These are phyloP conservation scores for Agrostemma githago DNA, from an alignment of 148 eudicot species.

Conservation along the genomic window DNA sequence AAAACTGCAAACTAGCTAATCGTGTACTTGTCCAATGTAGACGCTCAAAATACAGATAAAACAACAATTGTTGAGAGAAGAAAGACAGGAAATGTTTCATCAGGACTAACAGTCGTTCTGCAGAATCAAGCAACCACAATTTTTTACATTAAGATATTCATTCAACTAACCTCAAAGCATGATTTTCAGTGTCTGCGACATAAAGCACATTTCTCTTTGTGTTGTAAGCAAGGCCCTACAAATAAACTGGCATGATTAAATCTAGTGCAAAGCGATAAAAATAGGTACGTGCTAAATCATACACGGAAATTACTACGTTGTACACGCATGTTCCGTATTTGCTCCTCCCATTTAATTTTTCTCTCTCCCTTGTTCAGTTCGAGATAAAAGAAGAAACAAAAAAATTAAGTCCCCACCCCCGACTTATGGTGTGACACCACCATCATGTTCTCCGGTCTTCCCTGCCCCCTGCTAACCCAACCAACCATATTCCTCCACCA, in stretches of 20 bases:
- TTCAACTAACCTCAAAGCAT: constrained; percentile 71
- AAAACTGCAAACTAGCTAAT: not conserved
- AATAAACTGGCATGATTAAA: constrained; percentile 7
- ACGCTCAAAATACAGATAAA: not conserved
- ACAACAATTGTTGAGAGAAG: not conserved
- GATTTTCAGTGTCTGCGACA: constrained; percentile 97
- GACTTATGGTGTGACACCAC: no score
- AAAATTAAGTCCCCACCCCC: no score
- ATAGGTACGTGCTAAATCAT: no score
- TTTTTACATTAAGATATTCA: not conserved
- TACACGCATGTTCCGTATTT: no score
- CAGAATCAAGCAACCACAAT: constrained; percentile 5
- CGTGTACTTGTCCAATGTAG: not conserved
- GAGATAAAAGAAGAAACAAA: no score
- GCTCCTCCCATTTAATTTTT: no score
- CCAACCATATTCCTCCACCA: no score
- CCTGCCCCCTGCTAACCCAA: no score
- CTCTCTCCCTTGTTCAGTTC: no score
- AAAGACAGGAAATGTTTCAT: not conserved
- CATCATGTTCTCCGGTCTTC: no score
- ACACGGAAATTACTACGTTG: no score
- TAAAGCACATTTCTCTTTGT: constrained; percentile 81
- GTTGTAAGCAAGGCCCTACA: constrained; percentile 87
- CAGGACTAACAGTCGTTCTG: not conserved
- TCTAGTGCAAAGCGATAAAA: not conserved